Base-by-base conservation (phyloP, 495 filamentous ascomycete genomes). In the Daldinia vernicosa region DNA sequence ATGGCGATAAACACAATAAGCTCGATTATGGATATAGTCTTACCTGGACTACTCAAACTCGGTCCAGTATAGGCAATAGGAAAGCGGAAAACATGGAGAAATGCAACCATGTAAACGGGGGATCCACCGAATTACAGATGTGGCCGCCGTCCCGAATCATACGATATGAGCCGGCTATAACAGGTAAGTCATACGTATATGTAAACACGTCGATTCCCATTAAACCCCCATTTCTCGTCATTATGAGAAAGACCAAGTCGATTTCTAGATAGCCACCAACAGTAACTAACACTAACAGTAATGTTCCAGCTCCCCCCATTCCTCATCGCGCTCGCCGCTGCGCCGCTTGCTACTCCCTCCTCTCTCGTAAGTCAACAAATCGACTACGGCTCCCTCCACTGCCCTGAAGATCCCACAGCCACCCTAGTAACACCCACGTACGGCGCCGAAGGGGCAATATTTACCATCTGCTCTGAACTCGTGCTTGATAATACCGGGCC, bases 391-490 rank as follows among this genome's bases (percentile, higher is more conserved):
- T 57, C 68, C 4, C 33, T 66, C 1, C 68, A 52, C 68, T 71
- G 68, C 30, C 61, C 69, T 28, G 24, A 17, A 22, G 54, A 66
- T 17, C 22, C 56, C 1, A 17, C 26, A 17, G 24, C 4, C 14
- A 76, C 69, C 30, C 39, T 76, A 12, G 47, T 51, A 3, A 78
- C 71, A 2, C 75, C 74, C 6, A 77, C 67, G 2, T 78, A 78
- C 52, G 76, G 76, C 35, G 66, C 68, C 4, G 26, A 62, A 6
- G 73, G 63, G 35, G 75, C 70, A 3, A 57, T 78, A 33, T 78
- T 77, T 60, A 75, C 75, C 17, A 67, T 76, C 27, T 78, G 75
- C 50, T 55, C 72, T 3, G 57, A 75, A 7, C 56, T 74, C 26
- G n/a, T 57, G 9, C 73, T 78, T 66, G 26, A 60, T 47, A 30